A percentile compares a stretch with the other conserved stretches of the same genome.
Evolutionary conservation across 1,139 yeast species (phyloP).

Genomic region (Zygosaccharomyces pseudobailii): DNA sequence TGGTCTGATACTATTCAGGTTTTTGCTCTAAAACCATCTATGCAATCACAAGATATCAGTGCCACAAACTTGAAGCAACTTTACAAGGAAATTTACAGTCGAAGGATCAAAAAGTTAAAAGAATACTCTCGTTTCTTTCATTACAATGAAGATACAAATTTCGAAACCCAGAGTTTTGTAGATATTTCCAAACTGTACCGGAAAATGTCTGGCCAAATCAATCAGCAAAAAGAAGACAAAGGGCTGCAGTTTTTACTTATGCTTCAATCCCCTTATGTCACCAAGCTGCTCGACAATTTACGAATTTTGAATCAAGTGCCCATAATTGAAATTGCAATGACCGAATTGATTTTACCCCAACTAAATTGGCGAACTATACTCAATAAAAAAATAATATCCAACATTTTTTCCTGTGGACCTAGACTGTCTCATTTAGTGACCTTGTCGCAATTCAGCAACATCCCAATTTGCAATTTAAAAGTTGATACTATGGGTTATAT

Average conservation of each 20-base stretch:
- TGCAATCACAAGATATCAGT: conserved; percentile 63
- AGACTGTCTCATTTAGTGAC: conserved; percentile 68
- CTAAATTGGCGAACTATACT: conserved; percentile 81
- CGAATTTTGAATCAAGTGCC: conserved; percentile 58
- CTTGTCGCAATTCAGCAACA: conserved; percentile 65
- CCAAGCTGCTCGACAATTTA: conserved; percentile 42
- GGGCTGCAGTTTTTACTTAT: conserved; percentile 64
- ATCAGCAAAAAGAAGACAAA: conserved; percentile 60
- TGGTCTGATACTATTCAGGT: conserved; percentile 54
- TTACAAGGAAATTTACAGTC: conserved; percentile 49
- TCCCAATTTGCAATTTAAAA: conserved; percentile 82
- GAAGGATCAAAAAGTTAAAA: conserved; percentile 45
- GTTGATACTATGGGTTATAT: conserved; percentile 71
- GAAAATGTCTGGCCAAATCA: conserved; percentile 49
- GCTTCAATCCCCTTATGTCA: conserved; percentile 65
- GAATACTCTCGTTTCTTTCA: conserved; percentile 45
- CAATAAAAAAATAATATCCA: conserved; percentile 63
- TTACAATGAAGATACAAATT: conserved; percentile 47
- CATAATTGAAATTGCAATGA: conserved; percentile 51
- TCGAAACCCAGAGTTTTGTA: conserved; percentile 49
- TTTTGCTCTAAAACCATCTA: conserved; percentile 65
- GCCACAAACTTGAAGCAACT: conserved; percentile 46
- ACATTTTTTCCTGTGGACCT: conserved; percentile 66
- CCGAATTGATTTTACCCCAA: conserved; percentile 61
- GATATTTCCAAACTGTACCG: conserved; percentile 49